Conservation (phyloP, 2,329 filamentous ascomycete species). For the Fulvia fulva region DNA sequence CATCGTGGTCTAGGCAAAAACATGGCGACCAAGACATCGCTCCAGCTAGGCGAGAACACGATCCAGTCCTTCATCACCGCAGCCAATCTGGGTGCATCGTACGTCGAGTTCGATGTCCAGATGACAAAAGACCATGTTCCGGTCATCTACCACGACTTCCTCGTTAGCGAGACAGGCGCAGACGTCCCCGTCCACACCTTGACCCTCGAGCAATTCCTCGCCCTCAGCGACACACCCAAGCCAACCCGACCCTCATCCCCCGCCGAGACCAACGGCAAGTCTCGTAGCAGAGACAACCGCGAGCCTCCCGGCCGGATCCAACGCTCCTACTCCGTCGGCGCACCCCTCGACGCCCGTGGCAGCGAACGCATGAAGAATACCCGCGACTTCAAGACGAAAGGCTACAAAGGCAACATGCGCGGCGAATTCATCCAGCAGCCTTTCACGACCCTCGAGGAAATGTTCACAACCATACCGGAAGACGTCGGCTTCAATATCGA, state of each 20-base stretch:
- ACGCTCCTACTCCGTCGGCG: constrained; percentile 60
- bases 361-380: constrained; percentile 93
- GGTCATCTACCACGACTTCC: constrained; percentile 97
- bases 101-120: constrained; percentile 80
- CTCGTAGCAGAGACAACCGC: constrained; percentile 7
- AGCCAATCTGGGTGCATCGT: constrained; percentile 79
- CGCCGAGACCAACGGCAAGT: constrained; percentile 4
- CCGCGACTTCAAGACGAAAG: constrained; percentile 87
- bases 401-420: constrained; percentile 91
- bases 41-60: constrained; percentile 96
- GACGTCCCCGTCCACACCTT: constrained; percentile 94
- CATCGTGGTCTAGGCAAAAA: constrained; percentile 86
- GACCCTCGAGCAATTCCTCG: constrained; percentile 88
- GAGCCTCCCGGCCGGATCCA: constrained; percentile 27
- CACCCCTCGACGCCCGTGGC: constrained; percentile 34
- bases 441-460: constrained; percentile 90
- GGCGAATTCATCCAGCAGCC: constrained; percentile 94
- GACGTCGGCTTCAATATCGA: constrained; percentile 96
- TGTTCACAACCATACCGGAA: constrained; percentile 79
- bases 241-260: constrained; percentile 18
- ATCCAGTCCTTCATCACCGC: constrained; percentile 93
- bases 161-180: constrained; percentile 95
- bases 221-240: constrained; percentile 26
- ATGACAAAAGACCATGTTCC: constrained; percentile 98
- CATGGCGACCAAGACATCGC: constrained; percentile 69